These are phyloP conservation scores for Trichoderma brevicompactum DNA, from an alignment of 2,329 filamentous ascomycete genomes.

Conservation along the genomic window DNA sequence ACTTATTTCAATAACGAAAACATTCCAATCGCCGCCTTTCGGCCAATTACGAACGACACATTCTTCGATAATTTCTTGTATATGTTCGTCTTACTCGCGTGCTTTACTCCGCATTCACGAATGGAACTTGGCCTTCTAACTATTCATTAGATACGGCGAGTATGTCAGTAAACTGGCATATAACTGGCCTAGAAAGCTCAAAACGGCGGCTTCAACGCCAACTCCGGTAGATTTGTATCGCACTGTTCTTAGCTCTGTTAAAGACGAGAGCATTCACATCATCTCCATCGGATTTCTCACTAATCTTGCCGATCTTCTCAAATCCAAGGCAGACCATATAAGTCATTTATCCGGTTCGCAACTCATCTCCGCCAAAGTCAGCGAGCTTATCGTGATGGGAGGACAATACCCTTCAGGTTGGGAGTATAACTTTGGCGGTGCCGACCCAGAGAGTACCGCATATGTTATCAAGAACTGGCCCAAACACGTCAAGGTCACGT, in stretches of 20 bases:
- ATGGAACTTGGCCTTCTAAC: neutral
- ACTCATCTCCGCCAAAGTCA: neutral
- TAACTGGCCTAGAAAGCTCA: conserved; percentile 11
- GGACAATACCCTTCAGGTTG: conserved; percentile 17
- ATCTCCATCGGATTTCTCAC: conserved; percentile 15
- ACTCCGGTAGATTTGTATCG: conserved; percentile 6
- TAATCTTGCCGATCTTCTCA: conserved; percentile 9
- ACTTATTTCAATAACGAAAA: conserved; percentile 12
- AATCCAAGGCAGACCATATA: conserved; percentile 16
- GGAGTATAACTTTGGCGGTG: conserved; percentile 23
- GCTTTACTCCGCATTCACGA: neutral
- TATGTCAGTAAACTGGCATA: conserved; percentile 15
- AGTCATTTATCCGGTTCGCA: conserved; percentile 6
- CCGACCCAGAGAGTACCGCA: neutral
- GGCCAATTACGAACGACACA: conserved; percentile 7
- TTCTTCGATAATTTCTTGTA: conserved; percentile 23
- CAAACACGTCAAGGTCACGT: neutral
- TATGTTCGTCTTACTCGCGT: neutral
- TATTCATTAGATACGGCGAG: neutral
- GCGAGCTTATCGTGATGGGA: conserved; percentile 9
- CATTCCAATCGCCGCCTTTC: conserved; percentile 19
- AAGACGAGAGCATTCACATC: conserved; percentile 10
- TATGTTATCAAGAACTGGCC: conserved; percentile 10
- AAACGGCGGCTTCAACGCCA: neutral
- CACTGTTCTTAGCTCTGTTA: neutral